Conservation (phyloP, 805 yeast genomes). For the Suhomyces sp. region DNA sequence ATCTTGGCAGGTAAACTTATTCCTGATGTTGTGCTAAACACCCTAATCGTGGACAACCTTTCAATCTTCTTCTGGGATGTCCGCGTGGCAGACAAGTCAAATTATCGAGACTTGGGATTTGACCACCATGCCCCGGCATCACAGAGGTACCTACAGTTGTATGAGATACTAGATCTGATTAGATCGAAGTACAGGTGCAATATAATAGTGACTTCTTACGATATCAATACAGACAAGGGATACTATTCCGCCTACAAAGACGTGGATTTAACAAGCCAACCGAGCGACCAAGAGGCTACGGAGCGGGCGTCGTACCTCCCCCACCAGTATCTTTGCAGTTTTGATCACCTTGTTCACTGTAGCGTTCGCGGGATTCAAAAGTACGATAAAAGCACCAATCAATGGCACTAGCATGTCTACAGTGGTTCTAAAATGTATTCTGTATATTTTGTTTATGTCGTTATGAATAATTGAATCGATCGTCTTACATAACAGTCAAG, state of each 20-base stretch:
- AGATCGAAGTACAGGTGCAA: constrained; percentile 23
- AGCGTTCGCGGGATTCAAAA: not conserved
- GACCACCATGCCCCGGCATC: constrained; percentile 3
- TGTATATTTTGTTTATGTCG: constrained; percentile 3
- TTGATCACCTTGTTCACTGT: not conserved
- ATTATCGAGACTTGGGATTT: constrained; percentile 8
- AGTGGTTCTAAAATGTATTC: not conserved
- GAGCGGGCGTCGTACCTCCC: not conserved
- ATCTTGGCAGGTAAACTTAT: not conserved
- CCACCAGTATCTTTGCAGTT: not conserved
- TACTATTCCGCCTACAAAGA: constrained; percentile 11
- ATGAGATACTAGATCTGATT: constrained; percentile 9
- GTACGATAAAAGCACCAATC: not conserved
- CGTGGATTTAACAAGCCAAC: not conserved
- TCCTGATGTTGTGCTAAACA: constrained; percentile 12
- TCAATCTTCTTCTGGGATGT: constrained; percentile 36
- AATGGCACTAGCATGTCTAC: not conserved
- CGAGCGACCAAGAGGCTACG: not conserved
- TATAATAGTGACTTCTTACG: constrained; percentile 28
- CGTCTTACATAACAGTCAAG: constrained; percentile 80
- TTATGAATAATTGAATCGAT: not conserved
- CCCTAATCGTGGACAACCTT: constrained; percentile 28
- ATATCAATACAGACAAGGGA: constrained; percentile 29
- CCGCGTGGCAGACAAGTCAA: constrained; percentile 6
- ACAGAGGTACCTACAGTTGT: constrained; percentile 15